A percentile compares a stretch with the other conserved stretches of the same genome.
phyloP scores from a whole-genome alignment of 768 basidiomycete genomes.

The Hysterangium stoloniferum region DNA sequence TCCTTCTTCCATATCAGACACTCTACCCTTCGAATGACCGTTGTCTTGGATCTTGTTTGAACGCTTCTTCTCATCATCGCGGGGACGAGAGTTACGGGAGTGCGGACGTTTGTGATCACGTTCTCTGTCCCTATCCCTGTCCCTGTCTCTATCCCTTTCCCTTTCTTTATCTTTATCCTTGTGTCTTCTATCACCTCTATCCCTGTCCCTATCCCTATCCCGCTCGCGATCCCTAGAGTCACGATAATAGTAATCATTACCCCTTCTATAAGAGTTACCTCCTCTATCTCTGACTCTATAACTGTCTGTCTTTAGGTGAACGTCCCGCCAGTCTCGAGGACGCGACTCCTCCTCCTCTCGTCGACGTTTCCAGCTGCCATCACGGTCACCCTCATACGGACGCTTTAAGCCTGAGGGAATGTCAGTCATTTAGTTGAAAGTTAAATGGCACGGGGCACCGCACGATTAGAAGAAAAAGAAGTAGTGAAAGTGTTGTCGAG shows the following conservation, averaged over 20 bases:
- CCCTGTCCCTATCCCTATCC: slow-evolving; percentile 1
- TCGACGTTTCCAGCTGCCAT: slow-evolving; percentile 9
- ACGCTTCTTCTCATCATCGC: not conserved
- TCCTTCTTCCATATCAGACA: slow-evolving; percentile 80
- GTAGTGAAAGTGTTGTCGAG: not conserved
- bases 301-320: slow-evolving; percentile 1
- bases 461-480: slow-evolving; percentile 9
- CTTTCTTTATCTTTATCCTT: not conserved
- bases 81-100: not conserved
- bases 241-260: slow-evolving; percentile 5
- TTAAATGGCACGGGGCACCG: slow-evolving; percentile 12
- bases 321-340: slow-evolving; percentile 6
- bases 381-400: slow-evolving; percentile 9
- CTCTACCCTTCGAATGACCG: slow-evolving; percentile 15
- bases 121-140: slow-evolving; percentile 4
- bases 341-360: slow-evolving; percentile 5
- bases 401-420: slow-evolving; percentile 12
- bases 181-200: not conserved
- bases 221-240: slow-evolving; percentile 1
- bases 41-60: not conserved
- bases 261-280: slow-evolving; percentile 4
- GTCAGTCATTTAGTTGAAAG: slow-evolving; percentile 12
- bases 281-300: slow-evolving; percentile 5
- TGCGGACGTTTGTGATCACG: slow-evolving; percentile 4
- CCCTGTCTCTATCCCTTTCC: not conserved